Evolutionary conservation across 2,329 filamentous ascomycete species (phyloP).

Genomic region (Trichoderma arundinaceum): DNA sequence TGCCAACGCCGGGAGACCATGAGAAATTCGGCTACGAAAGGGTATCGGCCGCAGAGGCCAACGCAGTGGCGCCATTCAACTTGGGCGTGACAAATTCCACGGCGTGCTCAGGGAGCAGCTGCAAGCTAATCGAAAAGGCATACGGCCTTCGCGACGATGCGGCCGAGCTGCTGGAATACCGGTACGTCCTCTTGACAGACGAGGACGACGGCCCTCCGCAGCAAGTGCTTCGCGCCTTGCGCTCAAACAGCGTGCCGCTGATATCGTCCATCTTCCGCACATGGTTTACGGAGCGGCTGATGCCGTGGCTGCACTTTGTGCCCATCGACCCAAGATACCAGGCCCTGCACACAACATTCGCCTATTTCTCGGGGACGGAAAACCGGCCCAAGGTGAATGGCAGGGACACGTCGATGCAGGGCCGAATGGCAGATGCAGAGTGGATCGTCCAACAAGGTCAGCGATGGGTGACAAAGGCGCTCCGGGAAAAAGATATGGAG

Average conservation of each 20-base stretch:
- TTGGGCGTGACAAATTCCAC: constrained; percentile 65
- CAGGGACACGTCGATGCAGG: constrained; percentile 53
- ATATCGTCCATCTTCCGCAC: constrained; percentile 74
- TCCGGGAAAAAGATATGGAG: constrained; percentile 77
- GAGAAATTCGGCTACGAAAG: constrained; percentile 60
- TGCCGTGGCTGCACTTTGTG: constrained; percentile 81
- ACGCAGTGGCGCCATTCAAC: constrained; percentile 59
- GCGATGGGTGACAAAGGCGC: constrained; percentile 66
- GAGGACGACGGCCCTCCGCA: constrained; percentile 69
- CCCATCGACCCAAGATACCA: constrained; percentile 77
- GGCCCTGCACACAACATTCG: constrained; percentile 73
- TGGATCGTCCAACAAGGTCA: constrained; percentile 71
- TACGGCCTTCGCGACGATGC: constrained; percentile 49
- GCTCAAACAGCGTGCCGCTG: constrained; percentile 71
- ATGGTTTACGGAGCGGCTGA: constrained; percentile 78
- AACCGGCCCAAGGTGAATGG: constrained; percentile 51
- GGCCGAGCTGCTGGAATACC: constrained; percentile 64
- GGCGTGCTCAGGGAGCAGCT: constrained; percentile 57
- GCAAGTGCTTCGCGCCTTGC: constrained; percentile 66
- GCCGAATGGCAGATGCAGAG: constrained; percentile 58
- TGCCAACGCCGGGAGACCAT: constrained; percentile 50
- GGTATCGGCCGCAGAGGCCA: constrained; percentile 59
- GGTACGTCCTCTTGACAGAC: constrained; percentile 76
- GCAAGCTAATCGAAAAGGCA: constrained; percentile 39
- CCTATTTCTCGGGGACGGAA: constrained; percentile 72